Base-by-base conservation (phyloP, 1,139 yeast species). In the Yamadazyma conglobata region DNA sequence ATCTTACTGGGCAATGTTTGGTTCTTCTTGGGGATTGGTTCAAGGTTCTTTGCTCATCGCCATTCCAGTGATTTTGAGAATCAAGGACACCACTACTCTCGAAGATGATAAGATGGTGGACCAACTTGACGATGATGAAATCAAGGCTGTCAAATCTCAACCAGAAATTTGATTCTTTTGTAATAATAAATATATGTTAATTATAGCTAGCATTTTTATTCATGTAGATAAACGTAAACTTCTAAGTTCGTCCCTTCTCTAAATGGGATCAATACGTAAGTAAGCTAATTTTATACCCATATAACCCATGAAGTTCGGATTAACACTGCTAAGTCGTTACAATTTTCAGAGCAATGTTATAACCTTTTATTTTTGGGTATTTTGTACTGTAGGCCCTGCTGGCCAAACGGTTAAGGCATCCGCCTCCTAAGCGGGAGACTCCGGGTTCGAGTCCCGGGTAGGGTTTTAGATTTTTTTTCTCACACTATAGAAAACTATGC, bases 391-490 rank as follows among this genome's bases (percentile, higher is more conserved):
- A 15, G 14, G 83, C 82, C 78, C 82, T 77, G 77, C 79, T 81
- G 88, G 89, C 89, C 86, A 78, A 81, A 81, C 81, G 88, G 89
- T 67, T 79, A 81, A 81, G 86, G 89, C 89, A 78, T 79, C 86
- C 83, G 87, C 86, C 89, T 81, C 89, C 88, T 81, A 80, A 81
- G 87, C 84, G 83, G 87, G 74, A 80, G 89, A 81, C 81, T 81
- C 87, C 86, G 89, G 88, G 89, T 81, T 81, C 89, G 88, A 81
- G 88, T 81, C 89, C 88, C 89, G 86, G 81, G 84, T 77, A 80
- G 85, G 78, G 81, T 75, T 79, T 37, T 25, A 33, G 40, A 38
- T 33, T 41, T 20, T 17, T 13, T 27, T 24, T 20, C 20, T n/a
- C n/a, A n/a, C n/a, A n/a, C n/a, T n/a, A n/a, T n/a, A n/a, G n/a